Evolutionary conservation across 176 grass and related monocot genomes (phyloP), one percentile per base, ranked within the genome.

Genomic region (Phyllostachys edulis): DNA sequence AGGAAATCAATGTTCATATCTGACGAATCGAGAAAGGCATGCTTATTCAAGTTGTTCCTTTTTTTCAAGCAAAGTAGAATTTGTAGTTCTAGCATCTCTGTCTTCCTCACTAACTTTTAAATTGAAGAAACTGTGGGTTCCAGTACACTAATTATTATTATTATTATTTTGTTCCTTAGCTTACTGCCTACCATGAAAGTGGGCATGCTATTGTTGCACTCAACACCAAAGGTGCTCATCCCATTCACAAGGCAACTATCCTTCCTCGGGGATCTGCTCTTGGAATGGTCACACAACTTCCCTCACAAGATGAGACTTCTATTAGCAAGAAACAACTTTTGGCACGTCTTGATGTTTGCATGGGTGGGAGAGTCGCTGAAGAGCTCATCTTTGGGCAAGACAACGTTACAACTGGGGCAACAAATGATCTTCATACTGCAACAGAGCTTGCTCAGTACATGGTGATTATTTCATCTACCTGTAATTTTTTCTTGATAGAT

Each of bases 171-270:
- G 47, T 52, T 67, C 24, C 39, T 68, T 78, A 99, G 97, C 92
- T 99, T 80, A 99, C 93, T 68, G 93, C 97, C 8, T 99, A 99
- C 88, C 97, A 99, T 94, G 97, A 99, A 83, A 96, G 97, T 86
- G 97, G 97, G 57, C 97, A 99, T 79, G 97, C 97, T 23, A 90
- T 99, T 90, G 97, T 99, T 81, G 97, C 97, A 52, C 86, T 99
- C 26, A 99, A 99, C 85, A 99, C 97, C 42, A 63, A 90, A 41
- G 93, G 93, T 57, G 91, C 97, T 70, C 93, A 99, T 73, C 93
- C 93, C 29, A 89, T 99, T 82, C 97, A 99, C 73, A 99, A 99
- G 81, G 97, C 93, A 39, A 99, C 97, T 62, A 99, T 99, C 75
- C 89, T 99, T 68, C 97, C 93, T 70, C 97, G 93, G 72, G 97